Base-by-base conservation (phyloP, 1,284 basidiomycete genomes). In the Pseudozyma flocculosa region DNA sequence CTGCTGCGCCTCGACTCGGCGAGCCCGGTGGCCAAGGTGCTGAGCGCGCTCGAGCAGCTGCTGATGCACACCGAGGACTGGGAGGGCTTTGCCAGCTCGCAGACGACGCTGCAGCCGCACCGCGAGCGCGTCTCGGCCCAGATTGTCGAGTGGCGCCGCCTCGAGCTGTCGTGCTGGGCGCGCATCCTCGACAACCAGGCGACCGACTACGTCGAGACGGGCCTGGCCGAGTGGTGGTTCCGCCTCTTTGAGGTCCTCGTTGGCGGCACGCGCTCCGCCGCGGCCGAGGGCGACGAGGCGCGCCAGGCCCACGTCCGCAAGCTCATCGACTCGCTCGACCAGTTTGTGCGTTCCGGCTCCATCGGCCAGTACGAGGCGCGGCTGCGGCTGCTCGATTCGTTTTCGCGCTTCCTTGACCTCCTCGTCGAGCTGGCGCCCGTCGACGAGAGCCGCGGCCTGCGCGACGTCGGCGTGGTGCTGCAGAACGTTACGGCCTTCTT, bases 31-130 rank as follows among this genome's bases (percentile, higher is more conserved):
- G 92, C 94, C 7, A 88, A 87, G 73, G 80, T 94, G 19, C 83
- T 99, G 18, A 84, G 90, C 0, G 87, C 88, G 2, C 78, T 97
- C 40, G 95, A 99, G 78, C 88, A 89, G 59, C 82, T 99, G 13
- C 81, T 98, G 2, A 73, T 87, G 40, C 90, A 95, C 63, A 90
- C 87, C 11, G 90, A 95, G 59, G 95, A 98, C 75, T 99, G 95
- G 95, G 92, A 98, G 78, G 87, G 87, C 69, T 98, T 90, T 70
- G 88, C 94, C 13, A 93, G 92, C 79, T 83, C 85, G 22, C 86
- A 88, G 43, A 96, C 93, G 72, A 87, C 86, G 22, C 83, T 99
- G 54, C 85, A 84, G 68, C 58, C 75, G 0, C 83, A 89, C 70
- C 89, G 87, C 54, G 83, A 85, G 23, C 82, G 82, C 13, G 79